phyloP scores from a whole-genome alignment of 1,284 basidiomycete species.

The Pseudozyma sp. region DNA sequence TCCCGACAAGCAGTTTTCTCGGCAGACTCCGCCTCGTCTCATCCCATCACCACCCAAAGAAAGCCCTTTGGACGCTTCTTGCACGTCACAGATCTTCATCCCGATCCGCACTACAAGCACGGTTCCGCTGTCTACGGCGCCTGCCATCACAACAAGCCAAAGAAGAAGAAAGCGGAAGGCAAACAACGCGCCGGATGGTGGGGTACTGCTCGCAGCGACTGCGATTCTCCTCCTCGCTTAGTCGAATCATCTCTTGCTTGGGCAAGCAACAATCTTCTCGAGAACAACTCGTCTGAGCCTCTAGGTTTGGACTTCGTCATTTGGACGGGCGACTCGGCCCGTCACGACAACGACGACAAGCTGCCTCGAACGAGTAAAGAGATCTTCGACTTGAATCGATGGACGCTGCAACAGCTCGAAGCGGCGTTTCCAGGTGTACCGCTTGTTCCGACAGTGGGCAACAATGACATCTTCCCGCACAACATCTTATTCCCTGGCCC shows the following conservation, averaged over 20 bases:
- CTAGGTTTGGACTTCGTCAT: slow-evolving; percentile 79
- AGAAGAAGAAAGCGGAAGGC: slow-evolving; percentile 52
- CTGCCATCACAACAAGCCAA: slow-evolving; percentile 58
- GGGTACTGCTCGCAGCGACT: slow-evolving; percentile 75
- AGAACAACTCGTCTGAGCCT: neutral
- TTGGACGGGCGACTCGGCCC: slow-evolving; percentile 93
- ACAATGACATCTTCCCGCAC: slow-evolving; percentile 70
- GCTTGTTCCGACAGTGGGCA: slow-evolving; percentile 85
- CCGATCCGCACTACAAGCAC: slow-evolving; percentile 77
- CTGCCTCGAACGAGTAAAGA: slow-evolving; percentile 83
- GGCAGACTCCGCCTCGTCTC: slow-evolving; percentile 1
- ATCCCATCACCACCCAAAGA: slow-evolving; percentile 1
- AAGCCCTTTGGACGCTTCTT: slow-evolving; percentile 77
- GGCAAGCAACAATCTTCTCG: slow-evolving; percentile 76
- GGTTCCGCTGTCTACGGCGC: slow-evolving; percentile 67
- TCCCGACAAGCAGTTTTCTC: slow-evolving; percentile 18
- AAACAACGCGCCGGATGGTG: slow-evolving; percentile 65
- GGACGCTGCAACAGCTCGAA: slow-evolving; percentile 79
- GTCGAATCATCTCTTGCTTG: slow-evolving; percentile 85
- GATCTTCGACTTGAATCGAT: slow-evolving; percentile 81
- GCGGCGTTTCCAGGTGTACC: slow-evolving; percentile 81
- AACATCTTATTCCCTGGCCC: slow-evolving; percentile 75
- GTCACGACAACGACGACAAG: slow-evolving; percentile 87
- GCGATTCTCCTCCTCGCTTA: slow-evolving; percentile 83
- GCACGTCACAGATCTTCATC: slow-evolving; percentile 83